Evolutionary conservation across 2,329 filamentous ascomycete genomes (phyloP).

Genomic region (Claviceps sorghi): DNA sequence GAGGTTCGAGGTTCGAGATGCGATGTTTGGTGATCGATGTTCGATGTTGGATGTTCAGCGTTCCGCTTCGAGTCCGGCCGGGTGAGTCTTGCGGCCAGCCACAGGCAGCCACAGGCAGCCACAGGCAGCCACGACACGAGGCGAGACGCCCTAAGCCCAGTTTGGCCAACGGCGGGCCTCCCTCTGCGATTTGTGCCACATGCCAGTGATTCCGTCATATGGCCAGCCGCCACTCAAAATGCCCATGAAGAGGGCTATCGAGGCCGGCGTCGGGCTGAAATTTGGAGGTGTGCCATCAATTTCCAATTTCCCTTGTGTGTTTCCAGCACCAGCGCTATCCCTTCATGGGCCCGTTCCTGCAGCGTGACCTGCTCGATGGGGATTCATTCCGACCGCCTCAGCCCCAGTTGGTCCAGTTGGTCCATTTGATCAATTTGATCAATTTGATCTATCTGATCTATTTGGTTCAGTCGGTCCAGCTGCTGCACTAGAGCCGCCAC

Average conservation of each 20-base stretch:
- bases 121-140: not conserved
- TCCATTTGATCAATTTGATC: no score
- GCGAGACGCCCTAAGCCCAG: not conserved
- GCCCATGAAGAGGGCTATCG: not conserved
- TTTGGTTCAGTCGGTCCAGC: no score
- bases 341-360: not conserved
- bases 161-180: not conserved
- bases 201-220: not conserved
- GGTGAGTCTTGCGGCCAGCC: not conserved
- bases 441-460: no score
- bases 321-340: not conserved
- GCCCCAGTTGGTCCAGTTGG: no score
- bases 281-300: no score
- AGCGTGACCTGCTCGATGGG: slow-evolving; percentile 1
- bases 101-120: slow-evolving; percentile 1
- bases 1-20: not conserved
- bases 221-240: not conserved
- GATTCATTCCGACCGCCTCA: not conserved
- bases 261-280: not conserved
- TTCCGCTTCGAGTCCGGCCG: not conserved
- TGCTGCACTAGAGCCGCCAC: not conserved
- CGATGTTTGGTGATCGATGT: not conserved
- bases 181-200: not conserved
- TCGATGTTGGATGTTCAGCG: not conserved
- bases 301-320: not conserved